Evolutionary conservation across 306 rosid species (phyloP).

Genomic region (Glycine soja): DNA sequence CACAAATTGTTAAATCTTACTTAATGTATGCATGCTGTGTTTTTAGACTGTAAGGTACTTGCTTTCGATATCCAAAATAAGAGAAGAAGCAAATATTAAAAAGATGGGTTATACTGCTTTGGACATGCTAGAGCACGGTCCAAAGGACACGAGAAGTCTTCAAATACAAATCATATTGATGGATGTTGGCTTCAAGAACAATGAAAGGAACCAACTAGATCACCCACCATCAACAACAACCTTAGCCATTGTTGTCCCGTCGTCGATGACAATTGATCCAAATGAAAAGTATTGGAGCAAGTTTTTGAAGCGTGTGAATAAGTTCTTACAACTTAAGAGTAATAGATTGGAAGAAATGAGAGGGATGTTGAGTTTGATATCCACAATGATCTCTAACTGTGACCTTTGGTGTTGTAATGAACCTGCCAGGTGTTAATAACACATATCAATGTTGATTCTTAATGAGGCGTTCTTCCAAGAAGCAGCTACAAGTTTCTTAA

Average conservation of each 20-base stretch:
- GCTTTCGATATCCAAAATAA: background rate
- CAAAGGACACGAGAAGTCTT: background rate
- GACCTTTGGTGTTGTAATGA: background rate
- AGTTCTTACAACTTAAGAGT: background rate
- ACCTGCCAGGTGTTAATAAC: background rate
- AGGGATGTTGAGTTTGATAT: background rate
- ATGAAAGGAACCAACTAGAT: background rate
- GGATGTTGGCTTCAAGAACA: background rate
- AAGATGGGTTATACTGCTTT: background rate
- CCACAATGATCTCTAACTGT: background rate
- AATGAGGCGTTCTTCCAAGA: background rate
- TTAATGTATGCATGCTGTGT: background rate
- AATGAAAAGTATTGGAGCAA: background rate
- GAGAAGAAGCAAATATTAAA: background rate
- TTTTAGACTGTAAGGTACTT: background rate
- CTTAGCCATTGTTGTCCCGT: background rate
- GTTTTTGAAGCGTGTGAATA: background rate
- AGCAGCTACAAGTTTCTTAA: background rate
- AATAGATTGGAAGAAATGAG: slow-evolving; percentile 7
- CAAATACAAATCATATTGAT: background rate
- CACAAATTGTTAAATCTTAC: too few species aligned
- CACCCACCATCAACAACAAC: background rate
- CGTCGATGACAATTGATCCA: background rate
- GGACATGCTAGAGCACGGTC: background rate
- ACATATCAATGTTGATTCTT: too few species aligned